Evolutionary conservation across 176 grass and related monocot genomes (phyloP), one percentile per base, ranked within the genome.

Genomic region (Ensete glaucum): DNA sequence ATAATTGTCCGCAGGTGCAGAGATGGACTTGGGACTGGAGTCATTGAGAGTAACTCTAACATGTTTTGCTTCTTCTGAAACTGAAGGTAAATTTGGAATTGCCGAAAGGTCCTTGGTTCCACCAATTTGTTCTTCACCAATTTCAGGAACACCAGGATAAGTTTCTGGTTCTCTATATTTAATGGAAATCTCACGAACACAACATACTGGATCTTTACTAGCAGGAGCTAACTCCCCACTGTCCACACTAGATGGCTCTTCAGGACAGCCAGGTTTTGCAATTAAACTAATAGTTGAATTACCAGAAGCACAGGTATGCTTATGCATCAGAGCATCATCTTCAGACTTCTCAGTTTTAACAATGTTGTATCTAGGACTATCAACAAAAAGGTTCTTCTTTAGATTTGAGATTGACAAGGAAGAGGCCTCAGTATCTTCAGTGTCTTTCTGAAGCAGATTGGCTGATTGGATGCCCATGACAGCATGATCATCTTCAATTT

Each of bases 201-300:
- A n/a, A 72, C 10, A 80, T 64, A 50, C 15, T 63, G 57, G 19
- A 53, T 54, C 62, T 53, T 60, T 63, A 53, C 22, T 62, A 73
- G 13, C 16, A 13, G 69, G 9, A 77, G 59, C 54, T 60, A 71
- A 21, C 17, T 74, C 22, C 14, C 55, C 48, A 11, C 19, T 67
- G 20, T 29, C 67, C 29, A 15, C n/a, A 69, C 62, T 67, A 54
- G 70, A 74, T 74, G 49, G 59, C 1, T 58, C 65, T 51, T 48
- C 50, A 67, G 62, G 56, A 52, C 27, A 67, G 60, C 43, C 51
- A 64, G 19, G 27, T 69, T 75, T 87, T 71, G 27, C 85, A 75
- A 64, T n/a, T 23, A 82, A 73, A 72, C 74, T 58, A 58, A 70
- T 60, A 11, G 12, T 60, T 67, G n/a, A 24, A 69, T 26, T 17